Conservation (phyloP, 805 yeast genomes). For the Metschnikowia bowlesiae region DNA sequence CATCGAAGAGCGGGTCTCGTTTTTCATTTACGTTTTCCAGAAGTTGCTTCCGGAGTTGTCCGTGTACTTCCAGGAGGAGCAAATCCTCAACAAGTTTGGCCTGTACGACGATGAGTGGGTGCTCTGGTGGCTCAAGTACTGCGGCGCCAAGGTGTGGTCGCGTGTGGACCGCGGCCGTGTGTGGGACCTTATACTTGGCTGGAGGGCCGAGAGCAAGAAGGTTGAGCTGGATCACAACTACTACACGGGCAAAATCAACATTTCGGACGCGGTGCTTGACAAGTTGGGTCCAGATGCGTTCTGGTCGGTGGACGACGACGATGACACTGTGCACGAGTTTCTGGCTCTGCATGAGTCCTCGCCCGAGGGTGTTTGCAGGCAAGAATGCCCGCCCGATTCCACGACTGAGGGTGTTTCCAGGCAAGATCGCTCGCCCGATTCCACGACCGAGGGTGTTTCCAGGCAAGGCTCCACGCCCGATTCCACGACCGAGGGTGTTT, state of each 20-base stretch:
- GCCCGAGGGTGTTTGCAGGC: too few species aligned
- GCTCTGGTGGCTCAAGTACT: conserved; percentile 91
- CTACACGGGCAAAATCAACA: conserved; percentile 29
- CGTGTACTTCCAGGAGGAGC: conserved; percentile 74
- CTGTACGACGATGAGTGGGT: conserved; percentile 79
- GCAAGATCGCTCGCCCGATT: background rate
- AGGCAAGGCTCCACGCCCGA: background rate
- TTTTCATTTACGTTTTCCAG: conserved; percentile 61
- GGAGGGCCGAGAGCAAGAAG: conserved; percentile 43
- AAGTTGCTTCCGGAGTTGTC: conserved; percentile 71
- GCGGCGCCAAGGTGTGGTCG: conserved; percentile 83
- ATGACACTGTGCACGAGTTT: conserved; percentile 8
- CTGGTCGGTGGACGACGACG: conserved; percentile 41
- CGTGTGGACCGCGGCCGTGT: conserved; percentile 77
- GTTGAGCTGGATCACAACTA: conserved; percentile 27
- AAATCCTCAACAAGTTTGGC: conserved; percentile 54
- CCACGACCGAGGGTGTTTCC: too few species aligned
- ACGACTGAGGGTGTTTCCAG: too few species aligned
- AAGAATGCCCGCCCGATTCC: too few species aligned
- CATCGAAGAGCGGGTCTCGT: conserved; percentile 60
- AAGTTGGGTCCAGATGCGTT: conserved; percentile 58
- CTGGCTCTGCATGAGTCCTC: too few species aligned
- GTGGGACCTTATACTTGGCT: conserved; percentile 86
- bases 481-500: too few species aligned
- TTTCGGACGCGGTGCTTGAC: conserved; percentile 23